phyloP scores from a whole-genome alignment of 257 asterid genomes.

The Linderniella brevidens region DNA sequence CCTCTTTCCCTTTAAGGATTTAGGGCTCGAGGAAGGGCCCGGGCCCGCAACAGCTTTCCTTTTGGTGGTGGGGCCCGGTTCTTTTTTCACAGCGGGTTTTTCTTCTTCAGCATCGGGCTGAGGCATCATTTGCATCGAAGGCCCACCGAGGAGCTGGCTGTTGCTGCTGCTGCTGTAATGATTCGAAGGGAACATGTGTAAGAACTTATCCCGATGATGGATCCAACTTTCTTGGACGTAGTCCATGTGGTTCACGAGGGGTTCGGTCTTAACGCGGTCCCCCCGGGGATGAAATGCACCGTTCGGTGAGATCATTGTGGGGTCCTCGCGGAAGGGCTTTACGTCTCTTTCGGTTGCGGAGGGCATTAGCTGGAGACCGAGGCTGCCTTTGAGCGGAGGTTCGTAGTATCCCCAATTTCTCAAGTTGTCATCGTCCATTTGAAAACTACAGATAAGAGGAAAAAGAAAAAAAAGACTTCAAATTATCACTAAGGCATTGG shows the following conservation, averaged over 20 bases:
- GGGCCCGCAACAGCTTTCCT: conserved; percentile 37
- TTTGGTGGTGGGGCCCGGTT: conserved; percentile 36
- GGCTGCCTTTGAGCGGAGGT: conserved; percentile 48
- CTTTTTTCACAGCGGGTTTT: conserved; percentile 35
- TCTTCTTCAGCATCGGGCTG: conserved; percentile 45
- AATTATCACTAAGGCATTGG: conserved; percentile 5
- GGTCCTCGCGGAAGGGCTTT: conserved; percentile 53
- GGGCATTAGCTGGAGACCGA: conserved; percentile 81
- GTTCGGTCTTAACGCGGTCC: conserved; percentile 38
- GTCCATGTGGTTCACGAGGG: conserved; percentile 57
- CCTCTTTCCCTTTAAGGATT: conserved; percentile 49
- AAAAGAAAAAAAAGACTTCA: conserved; percentile 13
- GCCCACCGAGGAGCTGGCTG: conserved; percentile 34
- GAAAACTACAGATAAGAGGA: conserved; percentile 32
- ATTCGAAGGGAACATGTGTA: conserved; percentile 56
- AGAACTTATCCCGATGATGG: conserved; percentile 60
- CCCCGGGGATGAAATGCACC: conserved; percentile 32
- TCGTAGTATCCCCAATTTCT: conserved; percentile 94
- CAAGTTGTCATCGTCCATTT: conserved; percentile 80
- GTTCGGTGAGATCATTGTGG: conserved; percentile 41
- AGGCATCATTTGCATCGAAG: conserved; percentile 56
- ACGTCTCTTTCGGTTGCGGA: conserved; percentile 58
- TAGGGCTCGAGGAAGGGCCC: conserved; percentile 20
- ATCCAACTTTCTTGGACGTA: conserved; percentile 74
- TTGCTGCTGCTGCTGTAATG: conserved; percentile 28